Conservation (phyloP, 2,329 filamentous ascomycete genomes). For the Curvularia sp. region DNA sequence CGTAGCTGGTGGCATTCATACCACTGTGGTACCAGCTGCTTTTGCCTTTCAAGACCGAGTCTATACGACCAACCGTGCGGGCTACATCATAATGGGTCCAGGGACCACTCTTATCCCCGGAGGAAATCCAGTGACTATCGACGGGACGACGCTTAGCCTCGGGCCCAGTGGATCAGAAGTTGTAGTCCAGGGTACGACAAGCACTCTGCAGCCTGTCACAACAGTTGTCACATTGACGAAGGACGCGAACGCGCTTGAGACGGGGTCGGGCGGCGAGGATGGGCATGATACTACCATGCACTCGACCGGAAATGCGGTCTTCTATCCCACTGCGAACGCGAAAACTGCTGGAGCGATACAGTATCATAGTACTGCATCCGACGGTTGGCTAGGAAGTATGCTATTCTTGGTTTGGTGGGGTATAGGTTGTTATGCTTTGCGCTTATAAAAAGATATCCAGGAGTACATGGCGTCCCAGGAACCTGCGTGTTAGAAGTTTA, state of each 20-base stretch:
- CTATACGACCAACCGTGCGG: slow-evolving; percentile 55
- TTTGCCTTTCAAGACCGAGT: slow-evolving; percentile 48
- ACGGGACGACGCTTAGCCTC: slow-evolving; percentile 46
- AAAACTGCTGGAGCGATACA: slow-evolving; percentile 9
- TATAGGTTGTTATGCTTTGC: slow-evolving; percentile 27
- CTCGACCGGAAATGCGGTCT: slow-evolving; percentile 1
- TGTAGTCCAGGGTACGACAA: slow-evolving; percentile 37
- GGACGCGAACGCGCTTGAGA: slow-evolving; percentile 1
- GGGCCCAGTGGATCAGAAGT: slow-evolving; percentile 37
- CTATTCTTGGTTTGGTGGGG: slow-evolving; percentile 23
- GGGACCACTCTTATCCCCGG: slow-evolving; percentile 50
- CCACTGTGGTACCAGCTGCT: slow-evolving; percentile 36
- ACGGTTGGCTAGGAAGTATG: slow-evolving; percentile 23
- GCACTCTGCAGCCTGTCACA: slow-evolving; percentile 29
- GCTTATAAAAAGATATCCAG: slow-evolving; percentile 18
- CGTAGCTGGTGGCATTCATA: slow-evolving; percentile 29
- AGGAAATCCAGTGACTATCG: slow-evolving; percentile 44
- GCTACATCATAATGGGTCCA: slow-evolving; percentile 52
- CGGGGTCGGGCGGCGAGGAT: neutral
- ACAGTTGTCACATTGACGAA: slow-evolving; percentile 32
- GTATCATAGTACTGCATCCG: neutral
- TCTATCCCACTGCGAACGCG: slow-evolving; percentile 17
- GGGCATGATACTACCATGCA: slow-evolving; percentile 8
- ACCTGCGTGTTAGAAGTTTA: slow-evolving; percentile 15
- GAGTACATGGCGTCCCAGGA: neutral